Evolutionary conservation across 345 rosid species (phyloP).

Genomic region (Gossypium raimondii): DNA sequence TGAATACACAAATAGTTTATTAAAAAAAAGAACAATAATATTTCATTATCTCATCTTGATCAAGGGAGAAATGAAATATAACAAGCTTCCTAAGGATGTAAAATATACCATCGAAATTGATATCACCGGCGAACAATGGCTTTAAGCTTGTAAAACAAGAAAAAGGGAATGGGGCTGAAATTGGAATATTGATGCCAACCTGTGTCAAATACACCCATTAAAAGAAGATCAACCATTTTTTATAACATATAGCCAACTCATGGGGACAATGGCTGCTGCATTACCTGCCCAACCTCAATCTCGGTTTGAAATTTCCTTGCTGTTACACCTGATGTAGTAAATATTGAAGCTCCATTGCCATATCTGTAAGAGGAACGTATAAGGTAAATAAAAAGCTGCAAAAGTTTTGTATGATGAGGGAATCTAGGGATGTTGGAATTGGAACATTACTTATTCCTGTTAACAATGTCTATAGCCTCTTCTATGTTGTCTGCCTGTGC

Average conservation of each 20-base stretch:
- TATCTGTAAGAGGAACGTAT: conserved; percentile 33
- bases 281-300: conserved; percentile 74
- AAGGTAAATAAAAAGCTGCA: neutral
- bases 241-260: neutral
- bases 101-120: conserved; percentile 44
- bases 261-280: neutral
- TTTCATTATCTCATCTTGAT: neutral
- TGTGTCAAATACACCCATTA: conserved; percentile 16
- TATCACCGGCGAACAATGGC: conserved; percentile 47
- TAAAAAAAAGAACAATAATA: neutral
- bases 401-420: neutral
- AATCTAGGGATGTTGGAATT: neutral
- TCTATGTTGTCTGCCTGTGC: conserved; percentile 45
- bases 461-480: conserved; percentile 52
- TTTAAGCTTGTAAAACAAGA: conserved; percentile 37
- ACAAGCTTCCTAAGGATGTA: neutral
- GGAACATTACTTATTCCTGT: conserved; percentile 43
- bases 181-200: conserved; percentile 58
- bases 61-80: neutral
- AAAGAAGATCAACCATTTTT: neutral
- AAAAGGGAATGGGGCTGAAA: conserved; percentile 41
- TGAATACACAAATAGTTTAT: neutral
- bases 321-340: conserved; percentile 59
- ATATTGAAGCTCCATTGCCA: conserved; percentile 68
- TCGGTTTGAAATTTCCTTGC: conserved; percentile 79